Conservation (phyloP, 495 filamentous ascomycete species). For the Penicillium malachiteum region DNA sequence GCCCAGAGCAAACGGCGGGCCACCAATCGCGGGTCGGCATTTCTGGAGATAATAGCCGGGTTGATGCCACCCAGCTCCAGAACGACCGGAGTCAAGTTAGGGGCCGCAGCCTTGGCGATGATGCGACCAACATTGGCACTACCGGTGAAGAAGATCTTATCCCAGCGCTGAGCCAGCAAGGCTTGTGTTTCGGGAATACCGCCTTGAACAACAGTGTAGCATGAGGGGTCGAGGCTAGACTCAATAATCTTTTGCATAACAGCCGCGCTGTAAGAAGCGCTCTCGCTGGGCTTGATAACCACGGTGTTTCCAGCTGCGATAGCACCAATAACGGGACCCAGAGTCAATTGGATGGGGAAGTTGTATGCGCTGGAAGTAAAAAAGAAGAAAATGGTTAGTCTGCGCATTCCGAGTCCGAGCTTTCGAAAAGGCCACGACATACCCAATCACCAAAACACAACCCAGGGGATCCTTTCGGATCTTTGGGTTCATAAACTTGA, state of each 20-base stretch:
- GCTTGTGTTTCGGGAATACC: conserved; percentile 74
- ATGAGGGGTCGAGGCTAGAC: conserved; percentile 70
- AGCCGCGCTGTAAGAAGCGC: conserved; percentile 69
- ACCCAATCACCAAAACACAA: conserved; percentile 81
- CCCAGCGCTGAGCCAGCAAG: conserved; percentile 85
- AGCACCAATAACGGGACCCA: conserved; percentile 81
- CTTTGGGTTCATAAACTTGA: conserved; percentile 65
- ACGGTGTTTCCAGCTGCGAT: conserved; percentile 90
- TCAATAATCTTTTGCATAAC: conserved; percentile 75
- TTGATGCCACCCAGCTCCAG: conserved; percentile 91
- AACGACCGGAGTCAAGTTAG: conserved; percentile 82
- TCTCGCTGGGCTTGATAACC: conserved; percentile 87
- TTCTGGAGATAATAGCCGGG: conserved; percentile 83
- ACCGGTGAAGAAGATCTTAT: conserved; percentile 97
- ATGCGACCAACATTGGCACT: conserved; percentile 74
- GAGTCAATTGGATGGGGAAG: conserved; percentile 77
- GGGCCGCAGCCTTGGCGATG: conserved; percentile 87
- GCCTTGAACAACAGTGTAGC: conserved; percentile 79
- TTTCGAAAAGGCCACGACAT: conserved; percentile 15
- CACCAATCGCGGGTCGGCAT: conserved; percentile 76
- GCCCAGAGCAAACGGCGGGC: conserved; percentile 84
- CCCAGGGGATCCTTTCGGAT: conserved; percentile 90
- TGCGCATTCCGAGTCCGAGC: background rate
- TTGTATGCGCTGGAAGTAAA: conserved; percentile 67
- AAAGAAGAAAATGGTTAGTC: conserved; percentile 11